phyloP scores from a whole-genome alignment of 2,329 filamentous ascomycete species.

The Aspergillus eucalypticola region DNA sequence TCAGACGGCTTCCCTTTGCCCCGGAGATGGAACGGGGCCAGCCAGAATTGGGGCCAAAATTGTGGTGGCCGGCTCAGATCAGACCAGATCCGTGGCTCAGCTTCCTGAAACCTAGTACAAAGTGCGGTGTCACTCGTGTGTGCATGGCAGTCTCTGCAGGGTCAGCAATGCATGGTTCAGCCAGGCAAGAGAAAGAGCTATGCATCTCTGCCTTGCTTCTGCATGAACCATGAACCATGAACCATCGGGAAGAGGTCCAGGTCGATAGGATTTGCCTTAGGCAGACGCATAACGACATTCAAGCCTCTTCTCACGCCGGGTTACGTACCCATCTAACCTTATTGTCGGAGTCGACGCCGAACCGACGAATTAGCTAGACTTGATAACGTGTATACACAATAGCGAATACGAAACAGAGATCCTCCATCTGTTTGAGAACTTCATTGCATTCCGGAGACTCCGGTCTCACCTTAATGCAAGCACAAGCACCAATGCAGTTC shows the following conservation, averaged over 20 bases:
- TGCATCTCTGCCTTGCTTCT: background rate
- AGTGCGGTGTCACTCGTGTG: background rate
- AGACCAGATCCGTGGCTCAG: background rate
- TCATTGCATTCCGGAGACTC: background rate
- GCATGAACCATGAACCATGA: background rate
- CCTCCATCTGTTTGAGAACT: too few relatives aligned
- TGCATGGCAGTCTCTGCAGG: background rate
- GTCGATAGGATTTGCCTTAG: background rate
- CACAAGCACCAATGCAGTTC: background rate
- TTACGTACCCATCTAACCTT: background rate
- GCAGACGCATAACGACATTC: background rate
- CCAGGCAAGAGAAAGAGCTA: background rate
- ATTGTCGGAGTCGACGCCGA: background rate
- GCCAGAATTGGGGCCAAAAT: conserved; percentile 1
- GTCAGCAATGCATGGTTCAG: background rate
- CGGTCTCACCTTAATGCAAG: background rate
- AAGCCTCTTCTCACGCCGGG: too few relatives aligned
- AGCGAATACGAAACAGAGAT: background rate
- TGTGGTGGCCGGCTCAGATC: background rate
- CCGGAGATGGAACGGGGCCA: conserved; percentile 5
- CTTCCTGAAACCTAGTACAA: background rate
- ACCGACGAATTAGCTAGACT: background rate
- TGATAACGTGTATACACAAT: background rate
- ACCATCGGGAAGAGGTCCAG: background rate
- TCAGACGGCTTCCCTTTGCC: background rate